Base-by-base conservation (phyloP, 2,329 filamentous ascomycete genomes). In the Microsporum canis region DNA sequence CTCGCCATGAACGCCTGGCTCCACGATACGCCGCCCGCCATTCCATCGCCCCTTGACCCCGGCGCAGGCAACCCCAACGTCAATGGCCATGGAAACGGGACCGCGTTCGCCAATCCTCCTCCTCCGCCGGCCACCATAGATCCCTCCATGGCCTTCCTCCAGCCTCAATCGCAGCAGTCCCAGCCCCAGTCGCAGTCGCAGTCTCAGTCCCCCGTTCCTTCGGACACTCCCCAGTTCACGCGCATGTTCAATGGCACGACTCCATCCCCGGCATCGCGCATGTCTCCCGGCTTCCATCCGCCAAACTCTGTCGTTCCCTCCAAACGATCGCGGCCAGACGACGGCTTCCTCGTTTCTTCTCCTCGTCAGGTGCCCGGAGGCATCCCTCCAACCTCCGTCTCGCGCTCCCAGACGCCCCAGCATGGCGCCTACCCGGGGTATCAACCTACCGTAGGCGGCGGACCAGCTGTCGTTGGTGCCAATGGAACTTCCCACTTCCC, bases 371-470 rank as follows among this genome's bases (percentile, higher is more conserved):
- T 87, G 61, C 83, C 87, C 3, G 84, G 84, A 65, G 88, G 88
- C 76, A 76, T 90, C 34, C 88, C 89, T 57, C 31, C 49, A 6
- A 12, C 49, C 14, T 29, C 49, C 49, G 85, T 84, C 29, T 95
- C 92, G 75, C 89, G 92, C 75, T 92, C 92, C 68, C 91, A 96
- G 72, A 97, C 92, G 34, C 92, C 92, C 38, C 88, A 90, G 69
- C 89, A 92, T 71, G 82, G 85, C 64, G 81, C 82, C 59, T 91
- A 86, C 68, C 79, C 86, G 33, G 84, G 84, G 66, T 92, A 87
- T 73, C 88, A 86, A 71, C 83, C 82, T 68, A 77, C 78, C 64
- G 85, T 86, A 72, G 79, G 80, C 57, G 60, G 55, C 29, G 53
- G 27, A 17, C 27, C 17, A 3, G 82, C 23, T 34, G 49, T 53